phyloP scores from a whole-genome alignment of 179 eudicot genomes.

The Beta corolliflora region DNA sequence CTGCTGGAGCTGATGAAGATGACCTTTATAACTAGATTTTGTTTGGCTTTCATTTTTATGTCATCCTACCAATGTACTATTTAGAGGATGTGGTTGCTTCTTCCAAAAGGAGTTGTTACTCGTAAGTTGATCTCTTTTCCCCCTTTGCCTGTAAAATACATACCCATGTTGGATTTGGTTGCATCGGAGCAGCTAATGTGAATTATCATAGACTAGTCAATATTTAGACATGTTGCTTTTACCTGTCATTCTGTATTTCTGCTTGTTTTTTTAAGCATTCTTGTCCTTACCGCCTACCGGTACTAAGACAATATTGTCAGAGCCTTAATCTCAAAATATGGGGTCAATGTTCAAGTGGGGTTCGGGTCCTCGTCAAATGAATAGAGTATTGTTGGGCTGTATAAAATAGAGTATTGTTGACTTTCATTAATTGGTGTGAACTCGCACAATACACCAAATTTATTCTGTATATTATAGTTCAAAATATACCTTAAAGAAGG shows the following conservation, averaged over 20 bases:
- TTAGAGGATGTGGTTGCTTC: constrained; percentile 8
- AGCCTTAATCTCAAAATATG: too few species aligned
- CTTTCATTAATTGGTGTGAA: too few species aligned
- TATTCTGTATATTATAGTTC: too few species aligned
- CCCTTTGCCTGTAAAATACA: neutral
- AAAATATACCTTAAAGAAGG: too few species aligned
- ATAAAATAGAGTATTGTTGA: too few species aligned
- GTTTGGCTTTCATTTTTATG: neutral
- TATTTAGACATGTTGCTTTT: constrained; percentile 4
- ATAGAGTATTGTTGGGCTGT: too few species aligned
- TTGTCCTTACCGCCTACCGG: too few species aligned
- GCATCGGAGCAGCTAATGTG: neutral
- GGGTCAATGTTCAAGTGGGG: too few species aligned
- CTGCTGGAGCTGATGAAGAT: constrained; percentile 33
- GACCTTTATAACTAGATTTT: constrained; percentile 28
- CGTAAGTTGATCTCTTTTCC: neutral
- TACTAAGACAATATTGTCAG: too few species aligned
- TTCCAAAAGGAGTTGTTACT: neutral
- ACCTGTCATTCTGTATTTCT: neutral
- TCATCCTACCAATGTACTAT: neutral
- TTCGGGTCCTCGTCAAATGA: too few species aligned
- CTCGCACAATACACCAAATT: too few species aligned
- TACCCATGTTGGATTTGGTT: neutral
- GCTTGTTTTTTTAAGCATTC: too few species aligned
- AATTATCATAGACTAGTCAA: neutral